phyloP scores from a whole-genome alignment of 2,329 filamentous ascomycete genomes.

The Fusarium zealandicum region DNA sequence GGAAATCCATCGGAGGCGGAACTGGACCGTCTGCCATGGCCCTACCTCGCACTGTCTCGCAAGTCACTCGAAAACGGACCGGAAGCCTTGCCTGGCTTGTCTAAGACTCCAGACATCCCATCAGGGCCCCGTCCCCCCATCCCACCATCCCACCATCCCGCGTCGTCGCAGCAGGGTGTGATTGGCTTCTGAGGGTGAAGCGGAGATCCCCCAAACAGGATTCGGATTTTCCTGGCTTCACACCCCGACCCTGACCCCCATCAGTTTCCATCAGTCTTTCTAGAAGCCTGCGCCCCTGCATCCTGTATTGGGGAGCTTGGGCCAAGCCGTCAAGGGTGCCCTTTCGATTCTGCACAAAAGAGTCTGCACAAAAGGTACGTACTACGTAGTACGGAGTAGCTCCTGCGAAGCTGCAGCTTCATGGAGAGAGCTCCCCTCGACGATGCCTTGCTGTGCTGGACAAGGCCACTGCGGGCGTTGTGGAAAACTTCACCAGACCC shows the following conservation, averaged over 20 bases:
- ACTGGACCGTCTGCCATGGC: conserved; percentile 25
- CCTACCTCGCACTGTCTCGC: conserved; percentile 40
- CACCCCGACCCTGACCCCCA: conserved; percentile 30
- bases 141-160: conserved; percentile 37
- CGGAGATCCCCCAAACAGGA: conserved; percentile 34
- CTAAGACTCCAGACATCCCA: conserved; percentile 34
- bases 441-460: conserved; percentile 1
- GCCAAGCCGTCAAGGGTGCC: conserved; percentile 30
- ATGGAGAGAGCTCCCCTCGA: conserved; percentile 1
- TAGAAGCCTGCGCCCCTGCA: conserved; percentile 44
- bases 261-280: conserved; percentile 39
- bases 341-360: conserved; percentile 20
- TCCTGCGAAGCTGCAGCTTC: too few species aligned
- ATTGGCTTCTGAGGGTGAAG: conserved; percentile 27
- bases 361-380: conserved; percentile 24
- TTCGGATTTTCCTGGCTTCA: conserved; percentile 24
- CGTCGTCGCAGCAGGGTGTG: conserved; percentile 28
- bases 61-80: conserved; percentile 47
- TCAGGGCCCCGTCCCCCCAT: conserved; percentile 33
- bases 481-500: conserved; percentile 7
- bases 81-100: conserved; percentile 41
- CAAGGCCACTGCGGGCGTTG: conserved; percentile 3
- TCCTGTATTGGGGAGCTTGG: conserved; percentile 38
- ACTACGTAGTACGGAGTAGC: too few species aligned
- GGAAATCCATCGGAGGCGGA: conserved; percentile 3